These are phyloP conservation scores for Podila minutissima DNA, from an alignment of 192 early-diverging fungal genomes.

Conservation along the genomic window DNA sequence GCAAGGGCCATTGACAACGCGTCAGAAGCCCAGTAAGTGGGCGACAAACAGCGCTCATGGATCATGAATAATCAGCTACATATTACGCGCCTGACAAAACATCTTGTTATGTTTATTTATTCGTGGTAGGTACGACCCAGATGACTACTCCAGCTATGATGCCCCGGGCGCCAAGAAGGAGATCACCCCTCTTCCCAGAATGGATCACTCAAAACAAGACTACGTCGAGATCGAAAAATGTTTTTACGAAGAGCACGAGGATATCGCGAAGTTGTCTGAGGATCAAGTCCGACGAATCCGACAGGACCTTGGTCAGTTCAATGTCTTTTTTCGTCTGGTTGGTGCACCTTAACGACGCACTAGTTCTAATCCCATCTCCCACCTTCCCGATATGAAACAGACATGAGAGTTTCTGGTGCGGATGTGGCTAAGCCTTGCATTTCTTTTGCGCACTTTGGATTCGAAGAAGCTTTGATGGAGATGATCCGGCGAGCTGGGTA, in stretches of 20 bases:
- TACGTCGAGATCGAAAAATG: slow-evolving; percentile 80
- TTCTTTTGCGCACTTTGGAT: slow-evolving; percentile 88
- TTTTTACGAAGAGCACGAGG: slow-evolving; percentile 82
- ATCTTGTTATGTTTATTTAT: not conserved
- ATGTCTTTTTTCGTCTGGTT: not conserved
- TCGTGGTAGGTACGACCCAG: slow-evolving; percentile 11
- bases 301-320: slow-evolving; percentile 53
- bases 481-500: slow-evolving; percentile 73
- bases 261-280: slow-evolving; percentile 70
- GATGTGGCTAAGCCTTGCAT: slow-evolving; percentile 76
- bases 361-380: not conserved
- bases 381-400: slow-evolving; percentile 11
- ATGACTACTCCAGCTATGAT: slow-evolving; percentile 25
- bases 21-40: slow-evolving; percentile 42
- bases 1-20: slow-evolving; percentile 72
- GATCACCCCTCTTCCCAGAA: slow-evolving; percentile 69
- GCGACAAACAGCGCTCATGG: not conserved
- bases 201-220: slow-evolving; percentile 73
- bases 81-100: not conserved
- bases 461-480: slow-evolving; percentile 74
- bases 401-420: slow-evolving; percentile 74
- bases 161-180: slow-evolving; percentile 62
- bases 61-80: too few species aligned
- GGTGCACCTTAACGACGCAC: not conserved
- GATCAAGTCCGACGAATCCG: slow-evolving; percentile 67